Base-by-base conservation (phyloP, 257 asterid genomes). In the Catharanthus roseus region DNA sequence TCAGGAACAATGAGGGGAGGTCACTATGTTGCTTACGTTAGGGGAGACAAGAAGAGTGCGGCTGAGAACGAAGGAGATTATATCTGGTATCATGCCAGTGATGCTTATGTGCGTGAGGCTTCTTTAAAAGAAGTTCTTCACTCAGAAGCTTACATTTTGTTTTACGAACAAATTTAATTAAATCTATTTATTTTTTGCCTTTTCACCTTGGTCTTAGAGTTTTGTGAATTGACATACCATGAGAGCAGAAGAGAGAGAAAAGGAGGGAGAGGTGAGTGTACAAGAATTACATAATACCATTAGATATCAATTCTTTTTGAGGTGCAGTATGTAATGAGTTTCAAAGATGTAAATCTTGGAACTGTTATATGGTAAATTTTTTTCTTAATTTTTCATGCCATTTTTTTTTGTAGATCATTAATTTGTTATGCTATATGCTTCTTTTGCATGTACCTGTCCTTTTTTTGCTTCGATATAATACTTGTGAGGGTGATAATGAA, bases 1-100 rank as follows among this genome's bases (percentile, higher is more conserved):
- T 68, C 77, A 10, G 98, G 98, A 62, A 81, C 84, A n/a, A 89
- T 93, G 97, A 85, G 92, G 73, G 86, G 89, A 18, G 98, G 98
- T 16, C 98, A 93, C 73, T 93, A 93, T 55, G 84, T 90, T 36
- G 96, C 97, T 0, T 90, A 88, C 29, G 85, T 93, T 55, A 84
- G 95, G 80, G 87, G 85, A 41, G 82, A 86, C 39, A 67, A 58
- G 65, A 76, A 88, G 57, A 77, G 65, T 41, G 21, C 28, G 6
- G 19, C 39, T 16, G 68, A 65, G 50, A 51, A 58, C 21, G 77
- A 26, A 41, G 88, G 78, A 28, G 81, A 83, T 16, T 71, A 74
- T 26, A 72, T 74, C 11, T 93, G 97, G 97, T 90, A 88, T 79
- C 75, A 89, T 65, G 88, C 88, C 6, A 90, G 95, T 76, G 98